These are phyloP conservation scores for Adansonia gregorii DNA, from an alignment of 441 rosid genomes.

Conservation along the genomic window DNA sequence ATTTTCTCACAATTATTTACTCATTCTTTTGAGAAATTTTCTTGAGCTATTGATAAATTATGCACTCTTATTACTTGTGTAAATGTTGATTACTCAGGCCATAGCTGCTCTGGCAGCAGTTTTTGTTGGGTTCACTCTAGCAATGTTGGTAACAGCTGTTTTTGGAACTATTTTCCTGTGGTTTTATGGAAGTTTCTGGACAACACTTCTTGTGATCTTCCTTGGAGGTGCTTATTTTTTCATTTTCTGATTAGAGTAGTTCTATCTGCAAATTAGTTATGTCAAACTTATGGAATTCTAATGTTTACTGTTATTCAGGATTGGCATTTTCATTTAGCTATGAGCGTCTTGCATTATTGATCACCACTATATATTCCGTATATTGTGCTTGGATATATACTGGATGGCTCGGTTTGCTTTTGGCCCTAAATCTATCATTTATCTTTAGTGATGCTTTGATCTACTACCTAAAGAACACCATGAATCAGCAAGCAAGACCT, in stretches of 20 bases:
- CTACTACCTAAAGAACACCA: conserved; percentile 67
- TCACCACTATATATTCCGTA: conserved; percentile 66
- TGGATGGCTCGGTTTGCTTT: conserved; percentile 86
- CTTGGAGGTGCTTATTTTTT: conserved; percentile 60
- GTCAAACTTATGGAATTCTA: conserved; percentile 27
- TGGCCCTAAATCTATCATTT: conserved; percentile 84
- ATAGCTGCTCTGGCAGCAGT: conserved; percentile 62
- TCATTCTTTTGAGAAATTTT: not conserved
- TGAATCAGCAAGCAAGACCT: conserved; percentile 54
- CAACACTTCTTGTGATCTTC: conserved; percentile 59
- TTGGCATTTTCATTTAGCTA: conserved; percentile 22
- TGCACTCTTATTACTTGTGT: conserved; percentile 25
- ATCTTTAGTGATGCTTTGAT: conserved; percentile 83
- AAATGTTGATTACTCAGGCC: conserved; percentile 51
- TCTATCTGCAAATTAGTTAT: conserved; percentile 23
- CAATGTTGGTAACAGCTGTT: conserved; percentile 60
- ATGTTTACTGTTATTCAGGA: conserved; percentile 51
- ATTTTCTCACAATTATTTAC: conserved; percentile 10
- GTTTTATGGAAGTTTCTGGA: conserved; percentile 95
- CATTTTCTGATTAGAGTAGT: conserved; percentile 13
- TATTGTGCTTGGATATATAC: conserved; percentile 78
- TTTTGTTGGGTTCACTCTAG: conserved; percentile 69
- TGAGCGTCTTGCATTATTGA: conserved; percentile 70
- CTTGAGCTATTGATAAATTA: conserved; percentile 13
- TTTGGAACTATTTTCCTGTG: conserved; percentile 70